A percentile compares a stretch with the other conserved stretches of the same genome.
phyloP scores from a whole-genome alignment of 2,329 filamentous ascomycete species.

The Claviceps cyperi region DNA sequence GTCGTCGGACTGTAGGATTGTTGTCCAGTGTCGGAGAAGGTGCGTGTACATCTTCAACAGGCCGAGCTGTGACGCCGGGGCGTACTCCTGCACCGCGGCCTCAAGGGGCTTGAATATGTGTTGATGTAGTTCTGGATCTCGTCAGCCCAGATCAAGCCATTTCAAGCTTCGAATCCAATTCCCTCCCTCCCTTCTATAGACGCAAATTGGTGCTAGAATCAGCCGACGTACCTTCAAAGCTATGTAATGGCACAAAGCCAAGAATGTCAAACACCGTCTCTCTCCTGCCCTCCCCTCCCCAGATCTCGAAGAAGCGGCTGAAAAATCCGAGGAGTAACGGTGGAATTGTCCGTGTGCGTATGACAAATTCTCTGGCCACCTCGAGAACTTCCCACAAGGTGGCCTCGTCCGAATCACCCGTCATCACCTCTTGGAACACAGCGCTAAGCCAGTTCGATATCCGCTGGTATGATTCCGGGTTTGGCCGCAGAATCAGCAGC shows the following conservation, averaged over 20 bases:
- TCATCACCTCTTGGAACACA: slow-evolving; percentile 39
- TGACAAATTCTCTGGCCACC: slow-evolving; percentile 40
- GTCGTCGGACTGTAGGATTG: slow-evolving; percentile 26
- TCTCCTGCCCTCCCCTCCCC: slow-evolving; percentile 45
- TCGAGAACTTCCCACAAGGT: slow-evolving; percentile 39
- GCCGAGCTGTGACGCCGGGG: slow-evolving; percentile 35
- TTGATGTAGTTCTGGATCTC: slow-evolving; percentile 31
- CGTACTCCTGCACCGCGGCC: slow-evolving; percentile 32
- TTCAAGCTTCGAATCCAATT: no score
- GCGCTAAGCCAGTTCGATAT: slow-evolving; percentile 45
- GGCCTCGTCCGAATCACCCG: slow-evolving; percentile 34
- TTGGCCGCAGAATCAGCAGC: slow-evolving; percentile 50
- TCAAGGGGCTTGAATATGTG: slow-evolving; percentile 39
- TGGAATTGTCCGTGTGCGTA: slow-evolving; percentile 38
- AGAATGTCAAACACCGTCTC: slow-evolving; percentile 43
- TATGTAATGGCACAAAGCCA: slow-evolving; percentile 35
- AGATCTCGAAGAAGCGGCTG: slow-evolving; percentile 37
- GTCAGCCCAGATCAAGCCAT: not conserved
- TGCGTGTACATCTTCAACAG: slow-evolving; percentile 54
- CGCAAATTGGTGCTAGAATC: not conserved
- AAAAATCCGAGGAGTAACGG: slow-evolving; percentile 36
- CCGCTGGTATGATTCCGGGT: slow-evolving; percentile 34
- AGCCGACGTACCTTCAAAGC: slow-evolving; percentile 37
- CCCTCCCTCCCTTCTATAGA: not conserved
- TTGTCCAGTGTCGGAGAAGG: slow-evolving; percentile 48